Conservation (phyloP, 345 rosid species). For the Citrus sp. region DNA sequence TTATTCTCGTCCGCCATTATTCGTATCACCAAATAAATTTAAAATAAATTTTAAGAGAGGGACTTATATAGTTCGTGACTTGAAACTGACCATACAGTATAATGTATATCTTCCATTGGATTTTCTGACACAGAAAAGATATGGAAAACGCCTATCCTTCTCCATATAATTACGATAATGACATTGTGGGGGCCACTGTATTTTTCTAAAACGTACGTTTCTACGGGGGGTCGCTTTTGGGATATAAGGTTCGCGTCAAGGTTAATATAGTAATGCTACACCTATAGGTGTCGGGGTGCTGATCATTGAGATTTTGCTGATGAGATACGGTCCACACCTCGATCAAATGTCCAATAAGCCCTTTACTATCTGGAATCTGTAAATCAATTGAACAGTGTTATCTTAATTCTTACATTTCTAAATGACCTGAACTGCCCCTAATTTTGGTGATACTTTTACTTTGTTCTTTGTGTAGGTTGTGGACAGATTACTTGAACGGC, state of each 20-base stretch:
- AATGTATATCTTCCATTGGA: slow-evolving; percentile 73
- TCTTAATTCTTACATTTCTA: neutral
- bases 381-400: slow-evolving; percentile 12
- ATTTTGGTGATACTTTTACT: neutral
- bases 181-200: slow-evolving; percentile 1
- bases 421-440: slow-evolving; percentile 32
- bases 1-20: slow-evolving; percentile 15
- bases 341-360: slow-evolving; percentile 47
- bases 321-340: slow-evolving; percentile 46
- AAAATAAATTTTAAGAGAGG: neutral
- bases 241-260: slow-evolving; percentile 15
- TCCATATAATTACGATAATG: slow-evolving; percentile 33
- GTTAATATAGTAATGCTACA: slow-evolving; percentile 18
- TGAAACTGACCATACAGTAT: slow-evolving; percentile 67
- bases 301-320: slow-evolving; percentile 38
- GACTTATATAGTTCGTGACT: slow-evolving; percentile 26
- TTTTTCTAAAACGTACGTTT: neutral
- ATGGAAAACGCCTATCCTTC: slow-evolving; percentile 20
- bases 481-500: slow-evolving; percentile 45
- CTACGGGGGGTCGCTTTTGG: slow-evolving; percentile 8
- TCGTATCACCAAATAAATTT: neutral
- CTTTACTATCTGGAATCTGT: slow-evolving; percentile 45
- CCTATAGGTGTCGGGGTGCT: slow-evolving; percentile 5
- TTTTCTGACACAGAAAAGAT: slow-evolving; percentile 57
- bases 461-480: slow-evolving; percentile 33